Base-by-base conservation (phyloP, 2,329 filamentous ascomycete genomes). In the Sphaerostilbella broomeana region DNA sequence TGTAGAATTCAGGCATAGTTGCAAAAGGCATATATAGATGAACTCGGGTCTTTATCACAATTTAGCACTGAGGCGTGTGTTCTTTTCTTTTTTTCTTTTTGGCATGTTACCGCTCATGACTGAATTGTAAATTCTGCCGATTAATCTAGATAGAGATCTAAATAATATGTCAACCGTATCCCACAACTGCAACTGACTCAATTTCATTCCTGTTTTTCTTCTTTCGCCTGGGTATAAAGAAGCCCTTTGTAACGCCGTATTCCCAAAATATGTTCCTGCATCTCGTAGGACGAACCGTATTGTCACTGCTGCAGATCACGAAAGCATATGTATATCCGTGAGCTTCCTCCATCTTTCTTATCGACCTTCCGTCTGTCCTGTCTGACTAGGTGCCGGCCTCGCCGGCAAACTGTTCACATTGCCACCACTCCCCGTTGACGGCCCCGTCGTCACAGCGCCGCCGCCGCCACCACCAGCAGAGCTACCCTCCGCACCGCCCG, bases 31-130 rank as follows among this genome's bases (percentile, higher is more conserved):
- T 33, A 34, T 40, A 34, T 40, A 40, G 37, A 40, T 34, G 30
- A 40, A 40, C 28, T 29, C 37, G 37, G 37, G 37, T 40, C 37
- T 40, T 40, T 40, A 35, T 31, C 38, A 40, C 31, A 40, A 40
- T 40, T 25, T n/a, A n/a, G n/a, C 30, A 40, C 20, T 40, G 29
- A 29, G 31, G 35, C 29, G 35, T 40, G 35, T 32, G 29, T 30
- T 31, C 16, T 29, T 28, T 29, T 40, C 37, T 34, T 33, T n/a
- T n/a, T 39, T 32, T 7, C 20, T 34, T 33, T 8, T 33, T 21
- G 11, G 9, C 18, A 10, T 17, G 12, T 31, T 34, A n/a, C 18
- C 20, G 6, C 15, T 22, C 18, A 18, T 21, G 12, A 12, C 22
- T 25, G 22, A 8, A 25, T 25, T 25, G 22, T 8, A 25, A 7